Base-by-base conservation (phyloP, 2,329 filamentous ascomycete genomes). In the Nemania serpens region DNA sequence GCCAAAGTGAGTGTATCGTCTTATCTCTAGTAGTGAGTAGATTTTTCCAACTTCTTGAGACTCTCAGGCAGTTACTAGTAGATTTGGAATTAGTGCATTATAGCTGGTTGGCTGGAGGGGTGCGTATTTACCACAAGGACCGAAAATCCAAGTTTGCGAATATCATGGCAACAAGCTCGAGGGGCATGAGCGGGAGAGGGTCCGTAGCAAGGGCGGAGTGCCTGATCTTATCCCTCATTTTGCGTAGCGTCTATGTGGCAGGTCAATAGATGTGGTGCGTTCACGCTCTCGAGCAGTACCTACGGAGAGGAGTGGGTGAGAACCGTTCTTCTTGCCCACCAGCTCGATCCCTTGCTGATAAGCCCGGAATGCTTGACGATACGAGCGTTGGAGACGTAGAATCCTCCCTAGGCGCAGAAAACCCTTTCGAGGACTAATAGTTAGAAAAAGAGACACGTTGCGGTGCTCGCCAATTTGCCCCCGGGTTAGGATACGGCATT, bases 391-490 rank as follows among this genome's bases (percentile, higher is more conserved):
- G 12, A 68, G 46, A 2, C 70, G 65, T 33, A 73, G 59, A 22
- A 72, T 39, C 62, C 70, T 71, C 17, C 69, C 71, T 10, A 73
- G 63, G 18, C 71, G 71, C 13, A 74, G 65, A 46, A 65, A 73
- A 0, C 64, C 67, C 70, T 72, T 51, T 29, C 18, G 41, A 37
- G 2, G 22, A 29, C 5, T 46, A n/a, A 18, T 36, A 9, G 50
- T 70, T 33, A 69, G 61, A 41, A 55, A 41, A 55, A 55, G 15
- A 29, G 7, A 15, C 5, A 48, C 15, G 43, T 29, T 15, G 29
- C 48, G 15, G 2, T 5, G n/a, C 12, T 25, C 42, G 13, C 6
- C n/a, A 33, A 42, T 50, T 3, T 18, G 6, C 6, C 15, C 6
- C 34, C n/a, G n/a, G 10, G 34, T 34, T 4, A 18, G 18, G 11